Base-by-base conservation (phyloP, 2,329 filamentous ascomycete genomes). In the Bipolaris sorokiniana region DNA sequence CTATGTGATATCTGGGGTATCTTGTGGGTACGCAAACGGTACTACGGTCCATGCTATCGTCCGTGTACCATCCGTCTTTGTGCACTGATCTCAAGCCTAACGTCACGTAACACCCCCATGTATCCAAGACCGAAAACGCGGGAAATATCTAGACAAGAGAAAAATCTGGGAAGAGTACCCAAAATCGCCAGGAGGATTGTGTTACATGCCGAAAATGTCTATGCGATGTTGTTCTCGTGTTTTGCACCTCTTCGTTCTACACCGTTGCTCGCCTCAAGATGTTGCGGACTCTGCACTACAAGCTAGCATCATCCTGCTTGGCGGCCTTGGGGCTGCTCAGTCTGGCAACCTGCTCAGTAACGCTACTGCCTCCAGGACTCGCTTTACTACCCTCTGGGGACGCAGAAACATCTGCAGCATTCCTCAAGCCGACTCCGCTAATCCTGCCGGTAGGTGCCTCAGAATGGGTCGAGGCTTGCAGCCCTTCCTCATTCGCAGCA, bases 261-360 rank as follows among this genome's bases (percentile, higher is more conserved):
- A 36, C 22, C 6, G 18, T 31, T 41, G 28, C 28, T 42, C 33
- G 42, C 37, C 36, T 52, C 13, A 48, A 22, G 42, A 34, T 13
- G 1, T 16, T 18, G 20, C 20, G n/a, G 15, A 34, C 48, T 53
- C 28, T 5, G 26, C 54, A 11, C 54, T 54, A 57, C 22, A 38
- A 49, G 33, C 33, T 36, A 23, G 22, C 31, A 15, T 53, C 45
- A n/a, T 53, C 48, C 11, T 28, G 47, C 18, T 56, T 50, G 15
- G 58, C 51, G 18, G 62, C 63, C 18, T 65, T 62, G n/a, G 66
- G 58, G 16, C 66, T 48, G n/a, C 51, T 69, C 33, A 76, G 51
- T 31, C 70, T 65, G 3, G 73, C 73, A 22, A 76, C 70, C 45
- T 75, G 70, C 61, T 76, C 74, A 34, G 61, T 53, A 2, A 76